These are phyloP conservation scores for Dipteronia sinensis DNA, from an alignment of 345 rosid genomes.

Conservation along the genomic window DNA sequence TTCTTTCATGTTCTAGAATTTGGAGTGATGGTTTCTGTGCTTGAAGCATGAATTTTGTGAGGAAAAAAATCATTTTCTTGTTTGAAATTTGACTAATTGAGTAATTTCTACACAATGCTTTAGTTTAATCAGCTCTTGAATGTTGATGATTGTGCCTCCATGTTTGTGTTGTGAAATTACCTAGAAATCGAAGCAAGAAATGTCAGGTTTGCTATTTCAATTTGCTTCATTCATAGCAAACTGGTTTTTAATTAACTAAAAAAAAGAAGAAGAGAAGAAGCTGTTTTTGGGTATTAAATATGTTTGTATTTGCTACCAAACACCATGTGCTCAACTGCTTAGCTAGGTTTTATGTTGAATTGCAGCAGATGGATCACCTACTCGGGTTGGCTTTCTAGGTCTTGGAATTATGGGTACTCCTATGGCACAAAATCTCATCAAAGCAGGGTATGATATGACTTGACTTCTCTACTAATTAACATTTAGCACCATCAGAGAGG, in stretches of 20 bases:
- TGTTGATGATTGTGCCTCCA: background rate
- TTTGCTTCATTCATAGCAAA: background rate
- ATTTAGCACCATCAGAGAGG: background rate
- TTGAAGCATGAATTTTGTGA: background rate
- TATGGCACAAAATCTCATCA: conserved; percentile 92
- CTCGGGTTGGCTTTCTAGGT: conserved; percentile 84
- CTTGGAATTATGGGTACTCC: conserved; percentile 96
- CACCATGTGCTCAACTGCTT: background rate
- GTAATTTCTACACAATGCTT: background rate
- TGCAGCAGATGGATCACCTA: conserved; percentile 38
- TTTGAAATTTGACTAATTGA: background rate
- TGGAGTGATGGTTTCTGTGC: background rate
- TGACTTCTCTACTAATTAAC: conserved; percentile 12
- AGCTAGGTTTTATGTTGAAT: conserved; percentile 11
- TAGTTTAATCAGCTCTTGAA: background rate
- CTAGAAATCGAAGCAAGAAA: no score
- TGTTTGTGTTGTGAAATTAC: background rate
- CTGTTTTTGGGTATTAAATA: background rate
- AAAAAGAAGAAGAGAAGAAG: background rate
- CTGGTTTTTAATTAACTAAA: background rate
- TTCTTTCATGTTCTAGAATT: background rate
- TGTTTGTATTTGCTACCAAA: background rate
- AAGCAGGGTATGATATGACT: conserved; percentile 65
- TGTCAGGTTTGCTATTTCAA: no score
- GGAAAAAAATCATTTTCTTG: background rate